Percentiles rank a stretch among this genome's conserved stretches.
Conservation (phyloP, 2,329 filamentous ascomycete species). For the Penicillium sp. region DNA sequence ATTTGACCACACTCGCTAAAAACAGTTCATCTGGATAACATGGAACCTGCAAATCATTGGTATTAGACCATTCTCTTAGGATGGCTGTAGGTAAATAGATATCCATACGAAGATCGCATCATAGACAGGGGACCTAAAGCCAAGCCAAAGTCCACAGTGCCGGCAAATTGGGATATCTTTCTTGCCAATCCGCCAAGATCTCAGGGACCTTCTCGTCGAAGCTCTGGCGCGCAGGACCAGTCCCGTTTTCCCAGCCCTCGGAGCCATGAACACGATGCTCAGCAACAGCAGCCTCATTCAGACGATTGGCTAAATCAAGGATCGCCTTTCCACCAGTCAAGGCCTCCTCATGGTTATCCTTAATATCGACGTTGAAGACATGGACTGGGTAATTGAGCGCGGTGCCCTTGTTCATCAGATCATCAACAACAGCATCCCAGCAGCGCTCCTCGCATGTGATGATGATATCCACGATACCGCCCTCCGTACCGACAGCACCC, state of each 20-base stretch:
- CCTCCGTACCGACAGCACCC: constrained; percentile 78
- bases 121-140: constrained; percentile 59
- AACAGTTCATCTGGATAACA: neutral
- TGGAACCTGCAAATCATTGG: neutral
- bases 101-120: neutral
- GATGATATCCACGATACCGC: constrained; percentile 86
- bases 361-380: constrained; percentile 97
- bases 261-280: constrained; percentile 69
- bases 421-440: constrained; percentile 96
- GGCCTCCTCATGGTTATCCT: constrained; percentile 97
- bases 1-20: neutral
- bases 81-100: constrained; percentile 1
- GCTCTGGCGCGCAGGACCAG: constrained; percentile 64
- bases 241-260: constrained; percentile 67
- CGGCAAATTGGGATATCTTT: constrained; percentile 86
- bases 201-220: constrained; percentile 95
- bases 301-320: constrained; percentile 78
- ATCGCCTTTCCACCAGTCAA: constrained; percentile 87
- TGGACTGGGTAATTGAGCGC: constrained; percentile 91
- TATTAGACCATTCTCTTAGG: neutral
- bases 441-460: constrained; percentile 97
- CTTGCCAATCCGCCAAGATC: constrained; percentile 89
- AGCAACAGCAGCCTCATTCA: constrained; percentile 77
- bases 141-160: constrained; percentile 93
- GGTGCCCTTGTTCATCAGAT: constrained; percentile 80